Percentiles rank a stretch among this genome's conserved stretches.
phyloP scores from a whole-genome alignment of 805 yeast genomes.

The Schizosaccharomyces japonicus region DNA sequence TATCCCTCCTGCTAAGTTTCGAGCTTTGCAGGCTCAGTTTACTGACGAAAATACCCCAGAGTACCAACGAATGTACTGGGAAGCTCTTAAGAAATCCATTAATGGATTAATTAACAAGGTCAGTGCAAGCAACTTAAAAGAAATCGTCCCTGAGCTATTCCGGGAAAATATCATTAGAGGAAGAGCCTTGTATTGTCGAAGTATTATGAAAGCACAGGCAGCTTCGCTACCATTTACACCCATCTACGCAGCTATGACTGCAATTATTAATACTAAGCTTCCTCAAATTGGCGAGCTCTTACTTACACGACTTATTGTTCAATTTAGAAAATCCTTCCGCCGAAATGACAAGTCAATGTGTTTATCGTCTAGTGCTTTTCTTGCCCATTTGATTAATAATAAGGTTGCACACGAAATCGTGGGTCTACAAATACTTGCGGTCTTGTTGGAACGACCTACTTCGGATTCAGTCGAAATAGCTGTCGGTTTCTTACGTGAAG shows the following conservation, averaged over 20 bases:
- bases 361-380: slow-evolving; percentile 23
- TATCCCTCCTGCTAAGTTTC: slow-evolving; percentile 31
- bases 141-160: slow-evolving; percentile 27
- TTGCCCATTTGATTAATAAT: slow-evolving; percentile 41
- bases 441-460: slow-evolving; percentile 26
- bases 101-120: slow-evolving; percentile 27
- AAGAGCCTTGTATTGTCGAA: slow-evolving; percentile 33
- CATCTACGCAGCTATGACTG: slow-evolving; percentile 32
- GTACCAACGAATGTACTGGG: slow-evolving; percentile 36
- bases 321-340: slow-evolving; percentile 32
- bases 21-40: slow-evolving; percentile 21
- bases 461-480: slow-evolving; percentile 35
- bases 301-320: slow-evolving; percentile 28
- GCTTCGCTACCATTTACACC: slow-evolving; percentile 22
- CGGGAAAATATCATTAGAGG: slow-evolving; percentile 36
- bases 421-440: slow-evolving; percentile 27
- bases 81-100: slow-evolving; percentile 23
- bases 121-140: slow-evolving; percentile 24
- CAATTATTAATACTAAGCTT: slow-evolving; percentile 38
- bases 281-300: slow-evolving; percentile 46
- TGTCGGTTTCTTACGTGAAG: slow-evolving; percentile 24
- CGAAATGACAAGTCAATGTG: slow-evolving; percentile 24
- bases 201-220: slow-evolving; percentile 31
- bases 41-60: slow-evolving; percentile 18
- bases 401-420: slow-evolving; percentile 34